Conservation (phyloP, 108 stramenopile genomes). For the Cyclotella choctawhatcheeana region DNA sequence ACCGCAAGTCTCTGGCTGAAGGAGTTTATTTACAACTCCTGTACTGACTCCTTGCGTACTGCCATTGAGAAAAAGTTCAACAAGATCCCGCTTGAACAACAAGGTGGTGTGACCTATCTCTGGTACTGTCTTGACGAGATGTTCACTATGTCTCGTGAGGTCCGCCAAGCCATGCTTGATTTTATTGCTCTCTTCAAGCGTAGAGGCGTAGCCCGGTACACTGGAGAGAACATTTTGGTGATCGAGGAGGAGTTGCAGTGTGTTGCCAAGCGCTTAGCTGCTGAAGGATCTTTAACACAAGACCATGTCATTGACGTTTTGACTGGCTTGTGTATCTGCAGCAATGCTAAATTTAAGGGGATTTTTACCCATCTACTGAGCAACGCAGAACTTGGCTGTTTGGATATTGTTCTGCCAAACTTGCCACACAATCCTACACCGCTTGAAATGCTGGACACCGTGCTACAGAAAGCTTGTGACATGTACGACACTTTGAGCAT, state of each 20-base stretch:
- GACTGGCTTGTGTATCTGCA: conserved; percentile 2
- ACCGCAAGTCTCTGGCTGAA: conserved; percentile 4
- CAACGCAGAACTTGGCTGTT: background rate
- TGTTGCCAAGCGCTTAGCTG: conserved; percentile 15
- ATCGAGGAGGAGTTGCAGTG: background rate
- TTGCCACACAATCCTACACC: background rate
- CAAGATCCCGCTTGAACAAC: background rate
- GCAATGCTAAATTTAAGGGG: conserved; percentile 1
- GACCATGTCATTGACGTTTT: conserved; percentile 11
- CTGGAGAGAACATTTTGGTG: conserved; percentile 9
- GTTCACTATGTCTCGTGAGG: conserved; percentile 12
- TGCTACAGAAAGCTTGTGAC: background rate
- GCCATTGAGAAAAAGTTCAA: conserved; percentile 6
- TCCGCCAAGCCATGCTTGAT: background rate
- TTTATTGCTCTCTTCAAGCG: conserved; percentile 11
- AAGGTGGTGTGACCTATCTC: conserved; percentile 11
- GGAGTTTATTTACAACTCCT: conserved; percentile 6
- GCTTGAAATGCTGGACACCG: background rate
- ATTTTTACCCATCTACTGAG: background rate
- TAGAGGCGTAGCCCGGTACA: conserved; percentile 1
- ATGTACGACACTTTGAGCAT: background rate
- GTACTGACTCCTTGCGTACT: background rate
- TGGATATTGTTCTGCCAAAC: background rate
- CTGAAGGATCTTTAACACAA: conserved; percentile 2
- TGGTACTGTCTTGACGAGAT: conserved; percentile 7